Evolutionary conservation across 768 basidiomycete species (phyloP), one percentile per base, ranked within the genome.

Genomic region (Paxillus involutus): DNA sequence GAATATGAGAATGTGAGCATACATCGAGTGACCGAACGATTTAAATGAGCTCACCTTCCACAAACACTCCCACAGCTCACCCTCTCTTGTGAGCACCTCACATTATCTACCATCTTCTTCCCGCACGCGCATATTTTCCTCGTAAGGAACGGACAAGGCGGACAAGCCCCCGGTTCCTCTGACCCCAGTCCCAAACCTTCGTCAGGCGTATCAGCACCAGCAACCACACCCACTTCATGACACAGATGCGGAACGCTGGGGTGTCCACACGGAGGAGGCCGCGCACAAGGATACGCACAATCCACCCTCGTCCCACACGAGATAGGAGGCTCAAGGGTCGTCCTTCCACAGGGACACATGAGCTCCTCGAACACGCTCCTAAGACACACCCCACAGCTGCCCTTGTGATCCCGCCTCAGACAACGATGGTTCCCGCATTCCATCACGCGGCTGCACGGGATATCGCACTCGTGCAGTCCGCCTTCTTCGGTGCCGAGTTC

Each of bases 351-450:
- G 45, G 80, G 71, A 66, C 96, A 98, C 10, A 88, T 70, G 51
- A 94, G 72, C 84, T 99, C 97, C 40, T 98, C 94, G 61, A 95
- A 99, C 1, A 88, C 87, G 43, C 93, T 93, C 67, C 86, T 80
- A 47, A 96, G 74, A 71, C 97, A 99, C 19, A 86, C 79, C 1
- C 81, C 85, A 67, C 97, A 99, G 0, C 79, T 71, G 0, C 93
- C 92, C 53, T 77, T 81, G 69, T 99, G 96, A 66, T 98, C 96
- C 39, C 77, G 75, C 62, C 79, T 78, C 55, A 88, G 84, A 66
- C 96, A 99, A 6, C 69, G 74, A 66, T 95, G 93, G 46, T 87
- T 82, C 0, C 91, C 91, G 58, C 93, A 93, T 45, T 69, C 72
- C 26, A 95, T 75, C 60, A 77, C 61, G 66, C 87, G 90, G 13